Evolutionary conservation across 257 asterid species (phyloP).

Genomic region (Lycium barbarum): DNA sequence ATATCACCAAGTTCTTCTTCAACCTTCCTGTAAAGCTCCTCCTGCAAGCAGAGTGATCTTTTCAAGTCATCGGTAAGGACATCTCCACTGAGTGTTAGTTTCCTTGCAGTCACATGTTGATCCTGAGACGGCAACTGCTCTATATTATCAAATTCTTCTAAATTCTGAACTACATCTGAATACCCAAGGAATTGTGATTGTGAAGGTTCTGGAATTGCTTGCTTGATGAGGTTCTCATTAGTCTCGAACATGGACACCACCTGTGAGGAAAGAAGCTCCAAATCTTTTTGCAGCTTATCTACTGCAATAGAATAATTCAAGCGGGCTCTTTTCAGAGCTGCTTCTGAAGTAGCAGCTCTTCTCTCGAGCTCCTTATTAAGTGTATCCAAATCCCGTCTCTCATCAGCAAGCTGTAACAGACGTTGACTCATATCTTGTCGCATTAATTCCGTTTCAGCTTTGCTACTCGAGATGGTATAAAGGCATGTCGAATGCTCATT

Average conservation of each 20-base stretch:
- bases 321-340: constrained; percentile 88
- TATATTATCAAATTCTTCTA: constrained; percentile 46
- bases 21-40: constrained; percentile 78
- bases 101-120: constrained; percentile 49
- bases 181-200: constrained; percentile 42
- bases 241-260: constrained; percentile 91
- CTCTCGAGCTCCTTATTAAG: constrained; percentile 80
- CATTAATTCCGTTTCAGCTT: constrained; percentile 70
- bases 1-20: constrained; percentile 82
- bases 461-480: constrained; percentile 62
- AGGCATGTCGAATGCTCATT: constrained; percentile 84
- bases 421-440: constrained; percentile 67
- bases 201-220: constrained; percentile 67
- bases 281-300: constrained; percentile 92
- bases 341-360: constrained; percentile 79
- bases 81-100: constrained; percentile 70
- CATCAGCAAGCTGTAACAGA: constrained; percentile 62
- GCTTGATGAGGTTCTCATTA: constrained; percentile 83
- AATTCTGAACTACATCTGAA: constrained; percentile 35
- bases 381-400: constrained; percentile 68
- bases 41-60: constrained; percentile 76
- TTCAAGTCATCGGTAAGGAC: constrained; percentile 81
- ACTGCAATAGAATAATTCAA: constrained; percentile 94
- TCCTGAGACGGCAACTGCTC: constrained; percentile 43
- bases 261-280: constrained; percentile 94